Evolutionary conservation across 2,329 filamentous ascomycete genomes (phyloP), one percentile per base, ranked within the genome.

Genomic region (Aureobasidium uvarum): DNA sequence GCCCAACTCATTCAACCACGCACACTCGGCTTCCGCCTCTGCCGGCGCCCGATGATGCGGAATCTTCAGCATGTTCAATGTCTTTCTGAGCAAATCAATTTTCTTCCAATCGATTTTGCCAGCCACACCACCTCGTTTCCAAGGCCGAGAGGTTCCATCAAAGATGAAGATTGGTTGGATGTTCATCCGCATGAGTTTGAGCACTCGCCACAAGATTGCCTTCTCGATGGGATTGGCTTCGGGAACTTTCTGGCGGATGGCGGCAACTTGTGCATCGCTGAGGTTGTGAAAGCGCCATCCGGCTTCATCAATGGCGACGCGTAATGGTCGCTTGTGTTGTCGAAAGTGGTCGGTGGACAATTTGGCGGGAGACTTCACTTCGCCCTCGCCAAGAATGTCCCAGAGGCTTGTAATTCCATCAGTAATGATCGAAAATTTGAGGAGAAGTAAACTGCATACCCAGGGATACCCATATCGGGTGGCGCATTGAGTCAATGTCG

Each of bases 121-220:
- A 14, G 72, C 73, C 0, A 71, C 70, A 39, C 69, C 68, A 11
- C 72, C 71, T 16, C 74, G 69, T 68, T 80, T 77, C 71, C 73
- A 70, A 0, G 76, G 75, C 65, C 74, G 79, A 18, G 79, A 77
- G 11, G 80, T 75, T 0, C 84, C 83, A 65, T 86, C 84, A 67
- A 84, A 84, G 3, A 86, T 79, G 65, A 85, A 84, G 7, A 85
- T 68, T 1, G 82, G 75, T 46, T 83, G 78, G 6, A 86, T 80
- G 18, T 83, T 79, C 6, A 82, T 75, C 23, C 77, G 77, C 31
- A 83, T 74, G 1, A 85, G 76, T 5, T 78, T 76, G 56, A 81
- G 71, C 66, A 83, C 72, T 7, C 77, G 74, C 67, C 72, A 77
- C 38, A 80, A 73, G 54, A 80, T 77, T 3, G 69, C 67, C 64